phyloP scores from a whole-genome alignment of 768 basidiomycete genomes.

The Aureoboletus auriporus region DNA sequence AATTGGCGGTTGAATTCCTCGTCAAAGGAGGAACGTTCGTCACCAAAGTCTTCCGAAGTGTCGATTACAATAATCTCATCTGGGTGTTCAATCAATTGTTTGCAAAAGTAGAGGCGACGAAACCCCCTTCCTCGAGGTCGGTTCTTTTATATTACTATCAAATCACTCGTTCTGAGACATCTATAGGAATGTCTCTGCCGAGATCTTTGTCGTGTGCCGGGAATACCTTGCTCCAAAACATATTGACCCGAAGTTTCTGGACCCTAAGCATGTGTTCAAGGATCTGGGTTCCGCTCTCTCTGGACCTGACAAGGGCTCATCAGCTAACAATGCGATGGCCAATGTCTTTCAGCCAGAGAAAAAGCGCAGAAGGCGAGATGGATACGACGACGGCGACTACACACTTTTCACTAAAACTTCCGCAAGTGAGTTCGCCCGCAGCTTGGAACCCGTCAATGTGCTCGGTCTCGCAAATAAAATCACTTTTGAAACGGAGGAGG shows the following conservation, averaged over 20 bases:
- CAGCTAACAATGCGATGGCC: constrained; percentile 66
- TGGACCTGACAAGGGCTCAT: constrained; percentile 48
- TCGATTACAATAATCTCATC: constrained; percentile 96
- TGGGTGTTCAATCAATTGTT: constrained; percentile 99
- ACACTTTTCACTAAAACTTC: constrained; percentile 75
- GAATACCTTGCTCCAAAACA: constrained; percentile 92
- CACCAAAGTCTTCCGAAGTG: constrained; percentile 97
- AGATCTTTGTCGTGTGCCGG: constrained; percentile 98
- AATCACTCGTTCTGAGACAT: not conserved
- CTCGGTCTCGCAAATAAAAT: constrained; percentile 80
- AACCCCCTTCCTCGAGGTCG: constrained; percentile 94
- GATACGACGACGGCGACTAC: constrained; percentile 93
- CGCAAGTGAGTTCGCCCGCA: constrained; percentile 68
- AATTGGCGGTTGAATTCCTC: constrained; percentile 93
- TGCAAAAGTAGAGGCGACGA: constrained; percentile 95
- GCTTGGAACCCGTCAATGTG: constrained; percentile 68
- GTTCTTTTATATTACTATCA: constrained; percentile 8
- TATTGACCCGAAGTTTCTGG: constrained; percentile 97
- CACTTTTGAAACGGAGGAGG: constrained; percentile 75
- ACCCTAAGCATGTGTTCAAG: constrained; percentile 97
- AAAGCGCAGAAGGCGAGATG: constrained; percentile 87
- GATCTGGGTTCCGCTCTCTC: constrained; percentile 57
- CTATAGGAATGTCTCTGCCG: constrained; percentile 92
- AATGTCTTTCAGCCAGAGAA: constrained; percentile 98
- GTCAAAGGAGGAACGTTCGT: constrained; percentile 92